Percentiles rank a stretch among this genome's conserved stretches.
phyloP scores from a whole-genome alignment of 331 rosid species.

The Quercus tomentella region DNA sequence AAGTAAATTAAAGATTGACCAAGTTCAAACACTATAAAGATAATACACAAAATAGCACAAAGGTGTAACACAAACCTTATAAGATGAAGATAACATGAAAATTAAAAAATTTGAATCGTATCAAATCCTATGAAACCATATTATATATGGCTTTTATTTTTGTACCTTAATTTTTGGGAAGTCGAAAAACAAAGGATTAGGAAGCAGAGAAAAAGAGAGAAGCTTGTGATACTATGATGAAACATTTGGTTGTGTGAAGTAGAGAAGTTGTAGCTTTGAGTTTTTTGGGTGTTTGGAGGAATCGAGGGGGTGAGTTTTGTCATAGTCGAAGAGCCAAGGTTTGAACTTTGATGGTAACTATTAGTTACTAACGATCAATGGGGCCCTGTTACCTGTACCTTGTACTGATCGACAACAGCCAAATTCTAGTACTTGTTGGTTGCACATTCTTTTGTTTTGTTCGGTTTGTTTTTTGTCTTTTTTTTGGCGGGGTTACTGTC shows the following conservation, averaged over 20 bases:
- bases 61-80: neutral
- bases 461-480: neutral
- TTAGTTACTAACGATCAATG: neutral
- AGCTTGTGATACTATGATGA: too few species aligned
- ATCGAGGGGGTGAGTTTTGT: slow-evolving; percentile 9
- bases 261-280: neutral
- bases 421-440: neutral
- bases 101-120: neutral
- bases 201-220: slow-evolving; percentile 8
- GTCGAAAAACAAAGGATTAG: neutral
- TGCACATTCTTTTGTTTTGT: neutral
- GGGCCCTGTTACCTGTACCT: neutral
- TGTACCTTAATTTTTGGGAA: neutral
- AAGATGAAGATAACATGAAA: neutral
- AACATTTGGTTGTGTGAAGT: neutral
- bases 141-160: neutral
- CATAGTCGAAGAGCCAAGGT: neutral
- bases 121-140: too few species aligned
- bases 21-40: neutral
- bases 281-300: slow-evolving; percentile 9
- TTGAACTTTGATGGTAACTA: neutral
- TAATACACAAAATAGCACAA: neutral
- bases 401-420: slow-evolving; percentile 2
- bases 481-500: neutral
- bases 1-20: neutral